These are phyloP conservation scores for Aspergillus spinulosporus DNA, from an alignment of 2,329 filamentous ascomycete genomes.

Conservation along the genomic window DNA sequence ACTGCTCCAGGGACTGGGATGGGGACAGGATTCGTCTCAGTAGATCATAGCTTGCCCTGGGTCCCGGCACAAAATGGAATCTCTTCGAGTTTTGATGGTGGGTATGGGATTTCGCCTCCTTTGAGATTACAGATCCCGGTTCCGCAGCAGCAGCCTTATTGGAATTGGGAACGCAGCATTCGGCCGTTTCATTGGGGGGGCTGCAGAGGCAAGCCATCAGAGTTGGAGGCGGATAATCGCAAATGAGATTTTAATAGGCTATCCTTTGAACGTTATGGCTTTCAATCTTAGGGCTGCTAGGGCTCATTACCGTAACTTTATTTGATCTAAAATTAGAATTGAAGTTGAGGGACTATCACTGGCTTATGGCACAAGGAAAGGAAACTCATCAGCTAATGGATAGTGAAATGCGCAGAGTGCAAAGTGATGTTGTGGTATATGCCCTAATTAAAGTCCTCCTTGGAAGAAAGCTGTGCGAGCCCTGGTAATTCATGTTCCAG, in stretches of 20 bases:
- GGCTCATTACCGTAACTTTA: no score
- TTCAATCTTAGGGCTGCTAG: neutral
- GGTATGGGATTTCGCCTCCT: neutral
- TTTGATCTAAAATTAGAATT: no score
- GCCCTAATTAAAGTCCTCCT: slow-evolving; percentile 10
- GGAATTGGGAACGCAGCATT: slow-evolving; percentile 9
- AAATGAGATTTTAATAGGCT: neutral
- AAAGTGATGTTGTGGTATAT: neutral
- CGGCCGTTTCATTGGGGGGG: neutral
- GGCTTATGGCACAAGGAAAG: neutral
- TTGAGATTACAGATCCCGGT: neutral
- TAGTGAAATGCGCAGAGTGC: neutral
- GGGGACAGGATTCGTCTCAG: neutral
- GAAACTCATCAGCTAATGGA: neutral
- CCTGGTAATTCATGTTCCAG: slow-evolving; percentile 15
- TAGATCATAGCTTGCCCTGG: neutral
- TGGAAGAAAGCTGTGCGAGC: slow-evolving; percentile 12
- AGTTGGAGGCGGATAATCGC: slow-evolving; percentile 7
- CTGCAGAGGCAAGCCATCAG: neutral
- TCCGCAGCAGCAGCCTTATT: slow-evolving; percentile 3
- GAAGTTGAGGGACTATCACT: neutral
- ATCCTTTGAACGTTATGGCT: neutral
- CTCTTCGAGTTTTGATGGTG: neutral
- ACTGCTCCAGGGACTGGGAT: neutral
- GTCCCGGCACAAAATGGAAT: neutral